Base-by-base conservation (phyloP, 129 eudicot genomes). In the Ambrosia trifida region DNA sequence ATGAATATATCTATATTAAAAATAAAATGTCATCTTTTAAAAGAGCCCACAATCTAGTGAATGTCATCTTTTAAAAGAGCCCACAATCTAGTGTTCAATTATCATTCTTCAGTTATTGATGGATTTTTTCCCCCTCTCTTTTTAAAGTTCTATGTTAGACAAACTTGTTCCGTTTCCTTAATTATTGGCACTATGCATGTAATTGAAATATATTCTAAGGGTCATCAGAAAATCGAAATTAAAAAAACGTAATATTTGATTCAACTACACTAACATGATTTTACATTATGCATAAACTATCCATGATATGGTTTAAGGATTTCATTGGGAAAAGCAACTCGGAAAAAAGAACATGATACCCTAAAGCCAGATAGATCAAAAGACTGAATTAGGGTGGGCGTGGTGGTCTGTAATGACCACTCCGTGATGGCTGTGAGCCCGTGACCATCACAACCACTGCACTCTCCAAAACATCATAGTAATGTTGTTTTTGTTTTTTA, bases 21-120 rank as follows among this genome's bases (percentile, higher is more conserved):
- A 18, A 45, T 19, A 57, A 13, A 18, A 32, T n/a, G 44, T 17
- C 16, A 33, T 33, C 50, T 33, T 68, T 68, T 1, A 3, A 67
- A 76, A 40, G 20, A 76, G 46, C 74, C 69, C 75, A 67, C 68
- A n/a, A n/a, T n/a, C n/a, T n/a, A n/a, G n/a, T n/a, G n/a, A n/a
- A n/a, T n/a, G n/a, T n/a, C n/a, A n/a, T n/a, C n/a, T n/a, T n/a
- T n/a, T n/a, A n/a, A n/a, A n/a, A n/a, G n/a, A n/a, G n/a, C n/a
- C n/a, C n/a, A n/a, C n/a, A 61, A 56, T 56, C 36, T 24, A 56
- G 2, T 53, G 60, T 17, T 19, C 60, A 53, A 53, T 18, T 24
- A 56, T 56, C 12, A 53, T 18, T 28, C 60, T 53, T 53, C 62
- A 56, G 11, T 24, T 20, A 20, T 36, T n/a, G 2, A 20, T 28